Conservation (phyloP, 768 basidiomycete species). For the Chalciporus pseudorubinellus region DNA sequence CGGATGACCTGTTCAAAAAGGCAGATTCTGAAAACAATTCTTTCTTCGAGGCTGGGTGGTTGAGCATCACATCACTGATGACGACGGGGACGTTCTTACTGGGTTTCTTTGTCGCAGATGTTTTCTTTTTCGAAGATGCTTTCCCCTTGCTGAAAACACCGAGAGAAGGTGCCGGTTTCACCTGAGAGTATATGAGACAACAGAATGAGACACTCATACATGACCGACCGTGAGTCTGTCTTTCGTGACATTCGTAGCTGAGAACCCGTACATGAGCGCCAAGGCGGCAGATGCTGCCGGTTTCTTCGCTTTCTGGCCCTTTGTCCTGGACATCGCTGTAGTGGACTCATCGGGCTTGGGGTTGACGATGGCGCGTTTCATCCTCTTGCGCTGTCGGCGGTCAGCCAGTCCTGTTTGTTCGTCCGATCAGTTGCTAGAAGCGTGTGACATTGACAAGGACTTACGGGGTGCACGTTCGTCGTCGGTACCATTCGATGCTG, state of each 20-base stretch:
- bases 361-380: slow-evolving; percentile 53
- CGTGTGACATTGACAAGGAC: slow-evolving; percentile 11
- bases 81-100: slow-evolving; percentile 11
- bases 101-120: slow-evolving; percentile 6
- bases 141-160: slow-evolving; percentile 40
- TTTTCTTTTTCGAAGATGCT: slow-evolving; percentile 30
- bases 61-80: not conserved
- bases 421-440: not conserved
- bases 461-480: slow-evolving; percentile 37
- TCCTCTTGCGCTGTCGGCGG: slow-evolving; percentile 61
- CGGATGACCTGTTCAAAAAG: slow-evolving; percentile 39
- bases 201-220: not conserved
- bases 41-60: slow-evolving; percentile 10
- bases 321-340: slow-evolving; percentile 12
- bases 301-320: slow-evolving; percentile 22
- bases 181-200: slow-evolving; percentile 18
- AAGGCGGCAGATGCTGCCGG: slow-evolving; percentile 24
- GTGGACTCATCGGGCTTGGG: slow-evolving; percentile 12
- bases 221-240: slow-evolving; percentile 34
- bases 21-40: slow-evolving; percentile 45
- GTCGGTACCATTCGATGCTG: slow-evolving; percentile 25
- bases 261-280: slow-evolving; percentile 38
- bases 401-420: slow-evolving; percentile 53
- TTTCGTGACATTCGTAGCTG: slow-evolving; percentile 37
- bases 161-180: slow-evolving; percentile 28